phyloP scores from a whole-genome alignment of 495 filamentous ascomycete species.

The Ramalina peruviana region DNA sequence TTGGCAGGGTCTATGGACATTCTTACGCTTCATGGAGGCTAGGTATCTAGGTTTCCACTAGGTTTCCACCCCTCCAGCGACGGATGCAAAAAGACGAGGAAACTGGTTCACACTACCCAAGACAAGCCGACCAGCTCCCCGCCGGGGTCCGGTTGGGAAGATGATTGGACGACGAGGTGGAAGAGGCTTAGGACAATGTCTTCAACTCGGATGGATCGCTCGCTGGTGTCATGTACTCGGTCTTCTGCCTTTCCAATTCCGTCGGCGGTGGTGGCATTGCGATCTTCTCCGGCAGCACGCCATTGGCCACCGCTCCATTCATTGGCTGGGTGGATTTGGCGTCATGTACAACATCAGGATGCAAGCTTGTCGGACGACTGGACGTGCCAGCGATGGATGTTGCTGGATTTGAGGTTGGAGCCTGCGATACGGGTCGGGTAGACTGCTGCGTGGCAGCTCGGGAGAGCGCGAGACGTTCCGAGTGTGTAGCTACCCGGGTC shows the following conservation, averaged over 20 bases:
- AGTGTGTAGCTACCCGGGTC: conserved; percentile 5
- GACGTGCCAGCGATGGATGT: neutral
- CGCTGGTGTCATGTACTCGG: conserved; percentile 11
- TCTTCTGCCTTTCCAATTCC: conserved; percentile 3
- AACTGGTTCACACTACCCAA: neutral
- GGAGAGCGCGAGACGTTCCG: neutral
- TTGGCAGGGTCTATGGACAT: no score
- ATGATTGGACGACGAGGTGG: no score
- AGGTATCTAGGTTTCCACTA: neutral
- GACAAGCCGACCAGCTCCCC: no score
- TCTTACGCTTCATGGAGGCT: neutral
- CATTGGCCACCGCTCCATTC: conserved; percentile 3
- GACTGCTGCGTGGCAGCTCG: neutral
- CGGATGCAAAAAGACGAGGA: neutral
- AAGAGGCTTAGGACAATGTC: conserved; percentile 1
- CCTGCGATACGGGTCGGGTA: no score
- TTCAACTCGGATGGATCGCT: conserved; percentile 9
- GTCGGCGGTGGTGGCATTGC: conserved; percentile 4
- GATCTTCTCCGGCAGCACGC: conserved; percentile 1
- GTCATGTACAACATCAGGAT: neutral
- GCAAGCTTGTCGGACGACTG: neutral
- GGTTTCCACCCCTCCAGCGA: no score
- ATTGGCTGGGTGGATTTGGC: neutral
- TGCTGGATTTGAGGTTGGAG: neutral
- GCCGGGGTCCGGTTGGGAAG: no score